A percentile compares a stretch with the other conserved stretches of the same genome.
These are phyloP conservation scores for Vigna reflexopilosa DNA, from an alignment of 306 rosid species.

Conservation along the genomic window DNA sequence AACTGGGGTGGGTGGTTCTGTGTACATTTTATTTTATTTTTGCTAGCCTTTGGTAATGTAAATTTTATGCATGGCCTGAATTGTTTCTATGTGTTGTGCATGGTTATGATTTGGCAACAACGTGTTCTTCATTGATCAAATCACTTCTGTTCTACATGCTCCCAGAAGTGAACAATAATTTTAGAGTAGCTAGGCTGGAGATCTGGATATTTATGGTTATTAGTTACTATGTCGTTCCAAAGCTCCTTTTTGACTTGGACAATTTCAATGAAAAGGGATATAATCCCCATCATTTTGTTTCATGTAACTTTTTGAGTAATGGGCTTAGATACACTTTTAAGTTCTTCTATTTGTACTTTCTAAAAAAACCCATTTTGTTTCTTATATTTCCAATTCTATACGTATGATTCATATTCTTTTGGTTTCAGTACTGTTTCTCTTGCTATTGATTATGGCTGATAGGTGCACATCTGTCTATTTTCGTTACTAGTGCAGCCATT, in stretches of 20 bases:
- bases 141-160: slow-evolving; percentile 1
- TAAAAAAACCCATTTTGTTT: background rate
- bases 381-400: background rate
- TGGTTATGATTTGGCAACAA: slow-evolving; percentile 15
- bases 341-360: background rate
- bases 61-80: background rate
- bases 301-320: background rate
- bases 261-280: background rate
- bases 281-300: background rate
- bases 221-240: slow-evolving; percentile 4
- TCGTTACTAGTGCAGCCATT: background rate
- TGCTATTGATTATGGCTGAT: background rate
- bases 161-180: slow-evolving; percentile 2
- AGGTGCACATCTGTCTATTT: background rate
- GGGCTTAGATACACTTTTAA: background rate
- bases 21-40: slow-evolving; percentile 26
- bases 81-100: slow-evolving; percentile 22
- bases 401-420: background rate
- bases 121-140: slow-evolving; percentile 2
- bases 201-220: slow-evolving; percentile 6
- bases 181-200: background rate
- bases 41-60: background rate
- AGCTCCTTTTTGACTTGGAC: background rate
- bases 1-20: slow-evolving; percentile 81
- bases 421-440: background rate